phyloP scores from a whole-genome alignment of 176 grass and related monocot genomes.

The Musa troglodytarum region DNA sequence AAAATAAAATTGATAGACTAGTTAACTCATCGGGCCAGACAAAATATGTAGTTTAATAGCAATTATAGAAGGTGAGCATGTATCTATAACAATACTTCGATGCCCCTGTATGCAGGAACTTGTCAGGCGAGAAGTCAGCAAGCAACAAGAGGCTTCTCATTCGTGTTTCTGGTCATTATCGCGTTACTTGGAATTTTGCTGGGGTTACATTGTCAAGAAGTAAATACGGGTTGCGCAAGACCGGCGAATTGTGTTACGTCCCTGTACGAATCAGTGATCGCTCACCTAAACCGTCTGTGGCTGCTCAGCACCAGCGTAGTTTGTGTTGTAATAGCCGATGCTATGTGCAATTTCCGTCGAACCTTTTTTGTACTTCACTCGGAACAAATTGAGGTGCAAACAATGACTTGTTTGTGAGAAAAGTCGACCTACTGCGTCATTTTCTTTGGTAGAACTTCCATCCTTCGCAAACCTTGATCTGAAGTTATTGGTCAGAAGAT shows the following conservation, averaged over 20 bases:
- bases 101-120: conserved; percentile 30
- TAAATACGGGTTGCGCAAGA: conserved; percentile 7
- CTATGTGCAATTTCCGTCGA: neutral
- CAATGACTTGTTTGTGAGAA: no score
- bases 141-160: conserved; percentile 39
- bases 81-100: conserved; percentile 1
- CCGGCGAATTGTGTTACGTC: neutral
- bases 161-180: conserved; percentile 28
- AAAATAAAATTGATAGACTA: no score
- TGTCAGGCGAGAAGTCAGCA: conserved; percentile 23
- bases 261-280: neutral
- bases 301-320: neutral
- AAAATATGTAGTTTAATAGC: no score
- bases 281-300: neutral
- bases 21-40: no score
- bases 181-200: conserved; percentile 41
- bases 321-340: neutral
- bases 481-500: no score
- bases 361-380: no score
- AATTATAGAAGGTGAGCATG: no score
- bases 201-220: conserved; percentile 57
- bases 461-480: no score
- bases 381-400: no score
- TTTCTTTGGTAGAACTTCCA: no score
- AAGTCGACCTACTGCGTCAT: no score